These are phyloP conservation scores for Glycyrrhiza uralensis DNA, from an alignment of 306 rosid species.

Conservation along the genomic window DNA sequence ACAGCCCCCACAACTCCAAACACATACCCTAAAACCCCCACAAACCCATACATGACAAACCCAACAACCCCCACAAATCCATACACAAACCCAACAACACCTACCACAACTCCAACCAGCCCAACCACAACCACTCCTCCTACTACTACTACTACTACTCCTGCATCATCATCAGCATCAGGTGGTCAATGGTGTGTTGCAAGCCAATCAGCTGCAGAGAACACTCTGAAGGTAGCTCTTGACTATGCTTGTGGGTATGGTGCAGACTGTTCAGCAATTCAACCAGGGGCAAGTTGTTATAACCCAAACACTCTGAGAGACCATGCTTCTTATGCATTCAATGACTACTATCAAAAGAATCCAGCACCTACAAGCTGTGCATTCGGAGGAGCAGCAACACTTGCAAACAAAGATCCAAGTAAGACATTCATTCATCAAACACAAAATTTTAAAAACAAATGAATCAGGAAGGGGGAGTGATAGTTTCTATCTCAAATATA, in stretches of 20 bases:
- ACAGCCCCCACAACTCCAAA: slow-evolving; percentile 27
- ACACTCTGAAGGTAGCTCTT: slow-evolving; percentile 84
- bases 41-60: slow-evolving; percentile 24
- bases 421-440: slow-evolving; percentile 30
- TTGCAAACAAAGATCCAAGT: slow-evolving; percentile 82
- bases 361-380: slow-evolving; percentile 88
- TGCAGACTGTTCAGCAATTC: slow-evolving; percentile 84
- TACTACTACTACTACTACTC: slow-evolving; percentile 35
- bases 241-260: slow-evolving; percentile 99
- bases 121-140: slow-evolving; percentile 32
- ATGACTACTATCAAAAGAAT: slow-evolving; percentile 83
- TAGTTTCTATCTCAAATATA: background rate
- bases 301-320: slow-evolving; percentile 71
- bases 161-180: too few relatives aligned
- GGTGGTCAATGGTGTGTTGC: slow-evolving; percentile 93
- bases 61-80: slow-evolving; percentile 29
- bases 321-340: slow-evolving; percentile 97
- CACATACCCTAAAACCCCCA: slow-evolving; percentile 4
- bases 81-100: slow-evolving; percentile 23
- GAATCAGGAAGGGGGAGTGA: too few relatives aligned
- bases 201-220: slow-evolving; percentile 66
- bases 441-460: background rate
- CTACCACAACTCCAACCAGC: slow-evolving; percentile 26
- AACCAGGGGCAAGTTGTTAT: slow-evolving; percentile 68
- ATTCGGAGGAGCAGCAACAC: slow-evolving; percentile 88